A percentile compares a stretch with the other conserved stretches of the same genome.
Conservation (phyloP, 495 filamentous ascomycete species). For the Amphirosellinia nigrospora region DNA sequence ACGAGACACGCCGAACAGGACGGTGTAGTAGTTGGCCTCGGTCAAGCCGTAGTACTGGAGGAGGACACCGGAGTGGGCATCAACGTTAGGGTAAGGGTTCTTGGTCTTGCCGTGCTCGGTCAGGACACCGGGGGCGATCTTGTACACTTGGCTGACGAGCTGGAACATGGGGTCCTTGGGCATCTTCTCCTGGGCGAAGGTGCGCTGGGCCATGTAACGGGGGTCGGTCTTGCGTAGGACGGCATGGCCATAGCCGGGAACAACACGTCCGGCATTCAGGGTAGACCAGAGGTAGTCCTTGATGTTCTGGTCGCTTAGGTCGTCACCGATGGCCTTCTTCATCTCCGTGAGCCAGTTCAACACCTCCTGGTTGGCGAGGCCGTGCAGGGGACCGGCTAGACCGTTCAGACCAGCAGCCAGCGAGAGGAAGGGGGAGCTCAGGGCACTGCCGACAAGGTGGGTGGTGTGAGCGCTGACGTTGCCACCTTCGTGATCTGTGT, state of each 20-base stretch:
- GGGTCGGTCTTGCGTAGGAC: slow-evolving; percentile 99
- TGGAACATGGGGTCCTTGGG: slow-evolving; percentile 99
- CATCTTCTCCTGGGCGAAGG: slow-evolving; percentile 87
- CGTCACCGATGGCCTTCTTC: slow-evolving; percentile 93
- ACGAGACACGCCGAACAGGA: slow-evolving; percentile 97
- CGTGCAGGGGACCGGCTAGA: slow-evolving; percentile 96
- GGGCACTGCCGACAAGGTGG: slow-evolving; percentile 94
- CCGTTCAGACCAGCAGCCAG: slow-evolving; percentile 96
- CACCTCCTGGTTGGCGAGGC: slow-evolving; percentile 99
- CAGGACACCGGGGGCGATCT: slow-evolving; percentile 96
- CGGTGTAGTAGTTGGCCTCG: slow-evolving; percentile 99
- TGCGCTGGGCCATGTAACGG: slow-evolving; percentile 95
- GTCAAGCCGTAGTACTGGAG: slow-evolving; percentile 99
- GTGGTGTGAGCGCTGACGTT: slow-evolving; percentile 99
- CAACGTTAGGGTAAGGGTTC: slow-evolving; percentile 65
- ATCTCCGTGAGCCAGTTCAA: slow-evolving; percentile 98
- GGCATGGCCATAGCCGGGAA: slow-evolving; percentile 97
- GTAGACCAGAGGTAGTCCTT: slow-evolving; percentile 98
- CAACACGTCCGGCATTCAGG: slow-evolving; percentile 91
- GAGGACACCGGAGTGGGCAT: slow-evolving; percentile 91
- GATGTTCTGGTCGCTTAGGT: slow-evolving; percentile 93
- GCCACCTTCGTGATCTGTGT: slow-evolving; percentile 98
- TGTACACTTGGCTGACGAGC: slow-evolving; percentile 98
- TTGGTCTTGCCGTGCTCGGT: slow-evolving; percentile 99
- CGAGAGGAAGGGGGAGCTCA: slow-evolving; percentile 96